phyloP scores from a whole-genome alignment of 345 rosid genomes.

The Microthlaspi erraticum region DNA sequence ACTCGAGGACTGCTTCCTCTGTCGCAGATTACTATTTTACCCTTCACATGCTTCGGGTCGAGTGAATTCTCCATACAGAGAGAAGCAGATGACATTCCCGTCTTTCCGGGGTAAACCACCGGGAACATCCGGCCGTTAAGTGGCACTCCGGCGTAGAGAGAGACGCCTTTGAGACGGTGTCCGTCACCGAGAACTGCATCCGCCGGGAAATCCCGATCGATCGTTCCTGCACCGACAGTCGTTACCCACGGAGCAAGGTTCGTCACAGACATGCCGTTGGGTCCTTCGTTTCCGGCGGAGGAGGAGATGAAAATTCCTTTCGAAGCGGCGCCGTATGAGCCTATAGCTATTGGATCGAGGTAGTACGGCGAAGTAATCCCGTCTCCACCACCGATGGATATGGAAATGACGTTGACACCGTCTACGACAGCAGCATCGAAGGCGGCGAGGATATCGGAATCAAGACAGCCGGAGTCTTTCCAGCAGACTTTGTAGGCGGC shows the following conservation, averaged over 20 bases:
- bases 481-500: conserved; percentile 85
- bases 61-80: conserved; percentile 81
- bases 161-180: conserved; percentile 63
- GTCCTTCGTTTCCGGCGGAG: conserved; percentile 86
- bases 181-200: conserved; percentile 68
- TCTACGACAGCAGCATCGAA: conserved; percentile 52
- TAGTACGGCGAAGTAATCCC: conserved; percentile 76
- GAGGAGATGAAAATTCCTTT: conserved; percentile 43
- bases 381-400: conserved; percentile 79
- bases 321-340: conserved; percentile 50
- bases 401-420: conserved; percentile 78
- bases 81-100: conserved; percentile 63
- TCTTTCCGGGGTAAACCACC: conserved; percentile 71
- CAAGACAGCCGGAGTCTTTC: conserved; percentile 82
- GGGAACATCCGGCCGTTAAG: conserved; percentile 67
- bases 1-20: conserved; percentile 80
- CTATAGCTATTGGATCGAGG: conserved; percentile 86
- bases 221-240: conserved; percentile 78
- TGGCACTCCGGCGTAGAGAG: conserved; percentile 64
- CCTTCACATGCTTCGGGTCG: conserved; percentile 60
- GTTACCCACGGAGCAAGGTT: conserved; percentile 81
- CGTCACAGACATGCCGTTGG: conserved; percentile 74
- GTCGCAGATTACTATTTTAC: conserved; percentile 81
- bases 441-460: conserved; percentile 77
- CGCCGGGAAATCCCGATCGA: conserved; percentile 77